Percentiles rank a stretch among this genome's conserved stretches.
Evolutionary conservation across 768 basidiomycete genomes (phyloP).

Genomic region (Mycena haematopus): DNA sequence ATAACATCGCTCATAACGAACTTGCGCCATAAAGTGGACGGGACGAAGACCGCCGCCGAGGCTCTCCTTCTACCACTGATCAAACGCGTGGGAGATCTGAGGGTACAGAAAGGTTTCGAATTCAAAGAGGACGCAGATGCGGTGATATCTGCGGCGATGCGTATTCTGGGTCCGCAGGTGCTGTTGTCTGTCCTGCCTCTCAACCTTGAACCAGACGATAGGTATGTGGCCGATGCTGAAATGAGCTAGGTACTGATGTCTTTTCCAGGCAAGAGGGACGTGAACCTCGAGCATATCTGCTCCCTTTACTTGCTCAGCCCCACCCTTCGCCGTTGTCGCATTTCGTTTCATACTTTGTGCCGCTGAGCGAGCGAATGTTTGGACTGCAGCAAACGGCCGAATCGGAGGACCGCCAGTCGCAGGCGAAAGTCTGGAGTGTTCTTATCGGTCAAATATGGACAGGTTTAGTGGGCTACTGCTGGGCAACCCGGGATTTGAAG

Average conservation of each 20-base stretch:
- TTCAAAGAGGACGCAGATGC: constrained; percentile 87
- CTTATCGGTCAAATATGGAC: constrained; percentile 94
- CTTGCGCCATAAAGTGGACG: constrained; percentile 57
- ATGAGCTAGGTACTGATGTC: not conserved
- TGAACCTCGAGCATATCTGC: constrained; percentile 89
- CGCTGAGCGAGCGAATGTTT: constrained; percentile 93
- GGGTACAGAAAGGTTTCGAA: constrained; percentile 85
- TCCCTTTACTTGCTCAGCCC: constrained; percentile 83
- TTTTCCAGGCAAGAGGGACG: constrained; percentile 64
- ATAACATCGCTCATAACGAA: constrained; percentile 71
- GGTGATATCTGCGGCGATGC: constrained; percentile 81
- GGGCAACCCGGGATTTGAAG: constrained; percentile 75
- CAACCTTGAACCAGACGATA: constrained; percentile 81
- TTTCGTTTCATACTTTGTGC: constrained; percentile 91
- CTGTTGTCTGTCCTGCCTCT: constrained; percentile 79
- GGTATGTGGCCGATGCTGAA: constrained; percentile 53
- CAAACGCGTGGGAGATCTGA: constrained; percentile 71
- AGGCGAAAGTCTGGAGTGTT: constrained; percentile 96
- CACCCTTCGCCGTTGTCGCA: constrained; percentile 84
- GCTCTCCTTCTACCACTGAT: constrained; percentile 72
- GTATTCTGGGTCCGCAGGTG: constrained; percentile 83
- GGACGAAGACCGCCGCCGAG: constrained; percentile 66
- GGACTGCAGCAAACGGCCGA: constrained; percentile 84
- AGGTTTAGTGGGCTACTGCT: constrained; percentile 90
- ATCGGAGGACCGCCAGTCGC: constrained; percentile 71